Percentiles rank a stretch among this genome's conserved stretches.
These are phyloP conservation scores for Ceratobasidium sp. DNA, from an alignment of 1,284 basidiomycete genomes.

Conservation along the genomic window DNA sequence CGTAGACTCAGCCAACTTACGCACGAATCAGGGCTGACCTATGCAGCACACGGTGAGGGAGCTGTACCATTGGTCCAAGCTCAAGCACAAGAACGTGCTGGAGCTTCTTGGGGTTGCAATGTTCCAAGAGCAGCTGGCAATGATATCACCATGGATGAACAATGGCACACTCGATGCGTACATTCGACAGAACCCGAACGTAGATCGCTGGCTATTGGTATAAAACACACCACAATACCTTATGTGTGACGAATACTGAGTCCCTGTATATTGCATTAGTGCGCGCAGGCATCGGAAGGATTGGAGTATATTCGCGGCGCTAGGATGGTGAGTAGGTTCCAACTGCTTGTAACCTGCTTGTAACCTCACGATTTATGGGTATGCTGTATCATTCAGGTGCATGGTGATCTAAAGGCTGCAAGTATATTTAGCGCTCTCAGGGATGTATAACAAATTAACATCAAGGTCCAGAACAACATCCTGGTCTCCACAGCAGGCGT, in stretches of 20 bases:
- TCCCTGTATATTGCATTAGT: background rate
- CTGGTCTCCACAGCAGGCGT: background rate
- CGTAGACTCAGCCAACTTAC: background rate
- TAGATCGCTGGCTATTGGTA: conserved; percentile 10
- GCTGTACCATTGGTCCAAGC: conserved; percentile 35
- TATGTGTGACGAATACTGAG: background rate
- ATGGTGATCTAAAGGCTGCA: background rate
- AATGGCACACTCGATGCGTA: conserved; percentile 12
- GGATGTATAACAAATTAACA: background rate
- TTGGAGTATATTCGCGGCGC: conserved; percentile 1
- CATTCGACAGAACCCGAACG: background rate
- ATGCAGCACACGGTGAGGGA: conserved; percentile 27
- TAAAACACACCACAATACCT: background rate
- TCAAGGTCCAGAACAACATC: background rate
- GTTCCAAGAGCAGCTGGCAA: conserved; percentile 12
- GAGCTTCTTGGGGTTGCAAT: conserved; percentile 34
- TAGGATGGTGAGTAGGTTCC: background rate
- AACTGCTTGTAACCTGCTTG: no score
- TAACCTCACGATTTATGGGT: background rate
- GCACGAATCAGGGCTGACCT: background rate
- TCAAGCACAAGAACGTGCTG: conserved; percentile 23
- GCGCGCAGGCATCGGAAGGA: background rate
- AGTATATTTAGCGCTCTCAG: background rate
- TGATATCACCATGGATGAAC: conserved; percentile 29
- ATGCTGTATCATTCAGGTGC: background rate